A percentile compares a stretch with the other conserved stretches of the same genome.
Evolutionary conservation across 2,329 filamentous ascomycete species (phyloP).

Genomic region (Exophiala sideris): DNA sequence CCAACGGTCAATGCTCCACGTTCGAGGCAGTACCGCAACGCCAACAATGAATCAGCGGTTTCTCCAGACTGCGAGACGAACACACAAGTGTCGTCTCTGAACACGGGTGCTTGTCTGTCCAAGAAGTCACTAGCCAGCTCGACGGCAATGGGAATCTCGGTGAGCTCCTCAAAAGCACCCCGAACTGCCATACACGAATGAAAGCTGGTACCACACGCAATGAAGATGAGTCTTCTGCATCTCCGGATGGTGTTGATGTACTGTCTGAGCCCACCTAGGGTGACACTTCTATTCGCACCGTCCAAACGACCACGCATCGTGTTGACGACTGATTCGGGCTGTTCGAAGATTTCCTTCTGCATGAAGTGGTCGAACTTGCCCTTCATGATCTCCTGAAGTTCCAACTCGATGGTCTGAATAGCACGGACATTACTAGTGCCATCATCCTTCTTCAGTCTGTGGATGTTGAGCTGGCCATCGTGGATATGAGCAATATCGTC

Average conservation of each 20-base stretch:
- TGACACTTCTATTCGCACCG: slow-evolving; percentile 87
- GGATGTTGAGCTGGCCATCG: slow-evolving; percentile 97
- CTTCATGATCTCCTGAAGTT: slow-evolving; percentile 99
- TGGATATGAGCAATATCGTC: slow-evolving; percentile 99
- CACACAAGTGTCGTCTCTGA: slow-evolving; percentile 98
- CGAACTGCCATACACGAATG: slow-evolving; percentile 99
- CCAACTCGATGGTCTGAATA: slow-evolving; percentile 97
- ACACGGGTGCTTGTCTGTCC: slow-evolving; percentile 91
- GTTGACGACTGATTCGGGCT: slow-evolving; percentile 98
- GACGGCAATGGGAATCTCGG: slow-evolving; percentile 95
- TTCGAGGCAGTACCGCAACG: slow-evolving; percentile 95
- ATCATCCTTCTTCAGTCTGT: slow-evolving; percentile 94
- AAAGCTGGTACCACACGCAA: slow-evolving; percentile 96
- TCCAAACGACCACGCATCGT: slow-evolving; percentile 99
- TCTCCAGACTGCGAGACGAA: slow-evolving; percentile 99
- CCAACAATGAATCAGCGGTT: slow-evolving; percentile 96
- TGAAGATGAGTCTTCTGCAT: slow-evolving; percentile 97
- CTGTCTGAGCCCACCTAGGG: slow-evolving; percentile 88
- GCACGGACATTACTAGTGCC: slow-evolving; percentile 94
- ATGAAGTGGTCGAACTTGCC: slow-evolving; percentile 99
- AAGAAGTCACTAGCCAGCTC: slow-evolving; percentile 98
- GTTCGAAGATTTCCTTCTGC: slow-evolving; percentile 99
- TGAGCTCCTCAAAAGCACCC: slow-evolving; percentile 95
- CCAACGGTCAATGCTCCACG: slow-evolving; percentile 94
- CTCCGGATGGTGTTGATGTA: slow-evolving; percentile 96